Conservation (phyloP, 2,329 filamentous ascomycete genomes). For the Phaeosphaeria sp. region DNA sequence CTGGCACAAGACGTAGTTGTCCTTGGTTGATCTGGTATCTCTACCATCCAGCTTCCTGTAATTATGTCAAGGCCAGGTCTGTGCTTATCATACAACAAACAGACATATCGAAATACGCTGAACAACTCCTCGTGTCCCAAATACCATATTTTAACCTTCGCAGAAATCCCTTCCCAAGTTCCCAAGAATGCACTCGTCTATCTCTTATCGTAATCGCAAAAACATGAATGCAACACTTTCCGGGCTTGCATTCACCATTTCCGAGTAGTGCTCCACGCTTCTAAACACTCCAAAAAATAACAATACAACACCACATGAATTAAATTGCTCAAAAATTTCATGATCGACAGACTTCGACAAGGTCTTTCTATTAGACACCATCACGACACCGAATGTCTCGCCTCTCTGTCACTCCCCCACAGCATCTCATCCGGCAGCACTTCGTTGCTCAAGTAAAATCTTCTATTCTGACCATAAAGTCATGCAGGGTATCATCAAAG, state of each 20-base stretch:
- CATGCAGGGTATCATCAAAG: slow-evolving; percentile 36
- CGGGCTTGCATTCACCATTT: too few relatives aligned
- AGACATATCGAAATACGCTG: not conserved
- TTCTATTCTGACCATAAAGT: slow-evolving; percentile 7
- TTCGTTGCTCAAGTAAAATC: slow-evolving; percentile 11
- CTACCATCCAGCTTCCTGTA: too few relatives aligned
- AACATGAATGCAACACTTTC: too few relatives aligned
- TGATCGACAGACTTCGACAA: not conserved
- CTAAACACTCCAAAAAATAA: not conserved
- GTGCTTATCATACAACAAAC: not conserved
- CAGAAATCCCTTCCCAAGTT: too few relatives aligned
- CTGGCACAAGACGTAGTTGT: too few relatives aligned
- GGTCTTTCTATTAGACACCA: not conserved
- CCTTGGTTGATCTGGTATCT: too few relatives aligned
- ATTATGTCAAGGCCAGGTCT: slow-evolving; percentile 3
- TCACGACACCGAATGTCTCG: not conserved
- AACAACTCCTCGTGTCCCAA: too few relatives aligned
- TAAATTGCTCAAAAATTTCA: not conserved
- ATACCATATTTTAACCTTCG: too few relatives aligned
- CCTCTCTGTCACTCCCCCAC: not conserved
- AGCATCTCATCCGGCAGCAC: slow-evolving; percentile 24
- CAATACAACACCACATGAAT: not conserved
- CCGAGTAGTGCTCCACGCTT: too few relatives aligned
- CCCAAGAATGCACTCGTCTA: too few relatives aligned
- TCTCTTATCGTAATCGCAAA: too few relatives aligned